phyloP scores from a whole-genome alignment of 1,284 basidiomycete genomes.

The Apiotrichum brassicae region DNA sequence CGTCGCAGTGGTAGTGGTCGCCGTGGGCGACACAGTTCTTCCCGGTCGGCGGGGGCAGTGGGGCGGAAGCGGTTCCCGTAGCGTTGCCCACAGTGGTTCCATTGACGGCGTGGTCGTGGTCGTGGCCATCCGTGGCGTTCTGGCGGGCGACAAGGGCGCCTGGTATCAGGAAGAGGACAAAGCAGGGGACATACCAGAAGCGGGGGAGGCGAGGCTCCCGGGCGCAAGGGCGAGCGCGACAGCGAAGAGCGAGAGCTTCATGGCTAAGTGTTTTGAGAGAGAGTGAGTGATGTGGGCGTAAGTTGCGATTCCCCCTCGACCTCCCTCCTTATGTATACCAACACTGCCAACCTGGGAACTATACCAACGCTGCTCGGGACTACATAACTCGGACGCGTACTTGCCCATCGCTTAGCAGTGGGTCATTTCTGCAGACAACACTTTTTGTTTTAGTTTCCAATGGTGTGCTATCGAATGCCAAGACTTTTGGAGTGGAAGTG shows the following conservation, averaged over 20 bases:
- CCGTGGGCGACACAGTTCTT: slow-evolving; percentile 16
- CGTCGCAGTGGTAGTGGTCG: slow-evolving; percentile 3
- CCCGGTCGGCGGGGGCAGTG: not conserved
- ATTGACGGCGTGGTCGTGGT: not conserved
- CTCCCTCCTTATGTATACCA: not conserved
- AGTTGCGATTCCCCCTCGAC: not conserved
- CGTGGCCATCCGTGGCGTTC: slow-evolving; percentile 4
- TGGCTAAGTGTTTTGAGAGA: not conserved
- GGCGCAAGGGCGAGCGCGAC: not conserved
- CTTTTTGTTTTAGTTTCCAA: too few species aligned
- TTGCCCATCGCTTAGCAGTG: too few species aligned
- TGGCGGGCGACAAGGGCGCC: not conserved
- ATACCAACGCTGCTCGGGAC: too few species aligned
- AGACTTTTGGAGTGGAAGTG: too few species aligned
- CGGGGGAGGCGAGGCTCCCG: not conserved
- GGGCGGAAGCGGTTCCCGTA: not conserved
- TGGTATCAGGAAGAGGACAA: not conserved
- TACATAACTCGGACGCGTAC: too few species aligned
- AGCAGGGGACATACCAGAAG: not conserved
- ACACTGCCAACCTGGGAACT: too few species aligned
- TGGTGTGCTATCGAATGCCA: too few species aligned
- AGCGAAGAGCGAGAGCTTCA: not conserved
- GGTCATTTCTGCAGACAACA: too few species aligned
- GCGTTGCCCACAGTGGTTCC: not conserved
- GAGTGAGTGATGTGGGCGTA: not conserved